A percentile compares a stretch with the other conserved stretches of the same genome.
Evolutionary conservation across 805 yeast species (phyloP).

Genomic region (Maudiozyma bulderi): DNA sequence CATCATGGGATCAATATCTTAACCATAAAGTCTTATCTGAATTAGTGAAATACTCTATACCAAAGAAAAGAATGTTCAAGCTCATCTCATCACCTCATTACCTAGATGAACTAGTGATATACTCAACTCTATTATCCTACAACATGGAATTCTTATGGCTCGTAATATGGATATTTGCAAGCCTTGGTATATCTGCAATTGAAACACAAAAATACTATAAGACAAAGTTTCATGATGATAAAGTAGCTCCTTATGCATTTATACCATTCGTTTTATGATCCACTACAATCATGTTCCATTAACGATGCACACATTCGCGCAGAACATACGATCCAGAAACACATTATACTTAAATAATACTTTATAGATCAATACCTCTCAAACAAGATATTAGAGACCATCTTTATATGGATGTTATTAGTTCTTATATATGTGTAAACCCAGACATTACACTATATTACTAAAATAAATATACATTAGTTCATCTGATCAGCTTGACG

Average conservation of each 20-base stretch:
- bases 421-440: too few species aligned
- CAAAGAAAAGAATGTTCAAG: conserved; percentile 41
- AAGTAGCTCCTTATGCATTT: conserved; percentile 13
- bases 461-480: too few species aligned
- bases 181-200: conserved; percentile 46
- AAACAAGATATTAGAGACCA: too few species aligned
- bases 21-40: conserved; percentile 43
- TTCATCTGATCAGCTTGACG: too few species aligned
- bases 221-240: conserved; percentile 12
- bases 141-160: conserved; percentile 16
- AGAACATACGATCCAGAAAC: too few species aligned
- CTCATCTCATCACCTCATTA: conserved; percentile 59
- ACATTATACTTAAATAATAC: too few species aligned
- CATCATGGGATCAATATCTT: conserved; percentile 25
- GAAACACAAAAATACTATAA: conserved; percentile 43
- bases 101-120: conserved; percentile 53
- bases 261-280: conserved; percentile 9
- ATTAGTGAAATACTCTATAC: conserved; percentile 47
- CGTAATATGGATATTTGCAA: conserved; percentile 31
- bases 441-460: too few species aligned
- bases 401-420: too few species aligned
- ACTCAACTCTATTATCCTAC: conserved; percentile 28
- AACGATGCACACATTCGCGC: neutral
- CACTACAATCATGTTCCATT: neutral
- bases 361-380: too few species aligned